Base-by-base conservation (phyloP, 441 rosid species). In the Biscutella auriculata region DNA sequence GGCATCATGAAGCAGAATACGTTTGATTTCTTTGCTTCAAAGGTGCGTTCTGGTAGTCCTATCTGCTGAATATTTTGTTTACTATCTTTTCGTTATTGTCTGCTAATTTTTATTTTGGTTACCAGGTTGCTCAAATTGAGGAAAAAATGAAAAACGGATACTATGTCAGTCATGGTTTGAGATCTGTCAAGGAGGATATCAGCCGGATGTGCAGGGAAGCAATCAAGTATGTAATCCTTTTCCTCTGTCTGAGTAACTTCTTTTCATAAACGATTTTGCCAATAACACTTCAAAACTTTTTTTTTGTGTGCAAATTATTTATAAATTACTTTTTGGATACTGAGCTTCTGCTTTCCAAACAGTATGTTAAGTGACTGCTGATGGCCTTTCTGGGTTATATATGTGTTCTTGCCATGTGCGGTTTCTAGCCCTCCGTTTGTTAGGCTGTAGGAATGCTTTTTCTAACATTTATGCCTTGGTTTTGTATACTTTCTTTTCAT, bases 161-260 rank as follows among this genome's bases (percentile, higher is more conserved):
- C 73, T 95, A 95, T 62, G 70, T 79, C 27, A 77, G 85, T 66
- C 91, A 79, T 71, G 97, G 99, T 65, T 76, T 95, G 77, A 77
- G 73, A 58, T 80, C 84, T 72, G 94, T 88, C 64, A 91, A 82
- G 80, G 97, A 88, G 65, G 99, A 95, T 74, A 90, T 95, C 71
- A 76, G 95, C 74, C 85, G 93, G 66, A 90, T 95, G 90, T 91
- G 99, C 82, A 82, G 93, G 77, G 97, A 95, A 77, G 99, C 99
- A 42, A 86, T 90, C 51, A 95, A 90, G 99, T 90, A 84, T 75
- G 86, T 56, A 53, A 40, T 48, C 55, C 33, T 26, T 41, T 27
- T 21, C 53, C 68, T 46, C 37, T 55, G 39, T 56, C 41, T 49
- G 44, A 23, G 25, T 53, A 39, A 23, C 29, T 40, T 53, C 26